Base-by-base conservation (phyloP, 2,329 filamentous ascomycete genomes). In the Bimuria novae-zelandiae region DNA sequence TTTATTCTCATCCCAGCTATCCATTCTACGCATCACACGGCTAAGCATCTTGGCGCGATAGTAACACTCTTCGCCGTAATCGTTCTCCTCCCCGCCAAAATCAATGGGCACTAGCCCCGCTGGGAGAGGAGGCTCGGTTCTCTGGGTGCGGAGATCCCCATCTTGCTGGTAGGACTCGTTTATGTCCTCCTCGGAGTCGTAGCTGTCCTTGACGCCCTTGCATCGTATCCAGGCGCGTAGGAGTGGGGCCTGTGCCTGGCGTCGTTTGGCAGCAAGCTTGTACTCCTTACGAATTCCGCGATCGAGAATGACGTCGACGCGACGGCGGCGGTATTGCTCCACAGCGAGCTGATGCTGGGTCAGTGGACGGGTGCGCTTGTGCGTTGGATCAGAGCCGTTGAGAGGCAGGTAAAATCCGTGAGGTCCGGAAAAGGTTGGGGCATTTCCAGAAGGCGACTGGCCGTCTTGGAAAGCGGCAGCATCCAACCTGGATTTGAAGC, bases 281-380 rank as follows among this genome's bases (percentile, higher is more conserved):
- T 92, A 87, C 46, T 84, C 79, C 58, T 80, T 82, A 43, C 88
- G 84, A 29, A 93, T 77, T 25, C 88, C 87, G n/a, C 87, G 84
- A 61, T 90, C 87, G 14, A 94, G 82, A 46, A 91, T 89, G 64
- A 92, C 88, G 65, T 92, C 88, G n/a, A 93, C 89, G 5, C 89
- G 85, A 65, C 90, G 85, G 55, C 85, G 88, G 16, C 90, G 82
- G 71, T 92, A 92, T 50, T 87, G 83, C 71, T 92, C 89, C 1
- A 94, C 88, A 0, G 89, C 89, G 33, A 92, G 78, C 73, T 94
- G 90, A 72, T 94, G 90, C 30, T 89, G 88, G 0, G 90, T 94
- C 0, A 90, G 84, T 2, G 89, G 89, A 1, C 90, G 83, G 7
- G 87, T 85, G 67, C 91, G 76, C 56, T 80, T 79, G 59, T 76